Percentiles rank a stretch among this genome's conserved stretches.
Evolutionary conservation across 257 asterid species (phyloP).

Genomic region (Mitragyna speciosa): DNA sequence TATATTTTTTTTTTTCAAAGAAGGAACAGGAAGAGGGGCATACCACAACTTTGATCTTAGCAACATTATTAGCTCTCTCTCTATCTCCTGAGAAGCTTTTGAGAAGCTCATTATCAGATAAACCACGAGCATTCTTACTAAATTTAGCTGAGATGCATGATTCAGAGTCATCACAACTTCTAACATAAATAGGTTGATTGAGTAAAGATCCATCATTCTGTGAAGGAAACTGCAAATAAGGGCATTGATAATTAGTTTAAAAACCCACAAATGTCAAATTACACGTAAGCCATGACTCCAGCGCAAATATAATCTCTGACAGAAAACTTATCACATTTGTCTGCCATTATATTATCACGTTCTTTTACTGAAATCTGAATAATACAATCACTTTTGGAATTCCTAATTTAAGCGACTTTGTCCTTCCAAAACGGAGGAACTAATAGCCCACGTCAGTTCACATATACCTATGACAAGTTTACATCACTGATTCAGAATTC

Average conservation of each 20-base stretch:
- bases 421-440: background rate
- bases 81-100: constrained; percentile 29
- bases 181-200: constrained; percentile 15
- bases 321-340: background rate
- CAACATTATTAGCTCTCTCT: constrained; percentile 33
- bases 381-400: background rate
- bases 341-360: background rate
- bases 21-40: constrained; percentile 4
- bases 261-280: background rate
- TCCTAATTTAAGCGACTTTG: constrained; percentile 2
- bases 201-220: constrained; percentile 23
- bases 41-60: constrained; percentile 48
- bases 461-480: background rate
- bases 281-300: background rate
- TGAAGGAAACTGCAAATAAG: constrained; percentile 24
- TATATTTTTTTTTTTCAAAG: background rate
- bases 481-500: background rate
- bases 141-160: constrained; percentile 18
- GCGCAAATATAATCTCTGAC: background rate
- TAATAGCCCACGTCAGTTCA: background rate
- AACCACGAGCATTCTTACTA: constrained; percentile 15
- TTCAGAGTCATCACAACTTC: constrained; percentile 31
- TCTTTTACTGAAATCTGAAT: background rate
- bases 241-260: background rate
- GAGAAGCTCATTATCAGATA: constrained; percentile 22